Evolutionary conservation across 768 basidiomycete species (phyloP), one percentile per base, ranked within the genome.

Genomic region (Imleria badia): DNA sequence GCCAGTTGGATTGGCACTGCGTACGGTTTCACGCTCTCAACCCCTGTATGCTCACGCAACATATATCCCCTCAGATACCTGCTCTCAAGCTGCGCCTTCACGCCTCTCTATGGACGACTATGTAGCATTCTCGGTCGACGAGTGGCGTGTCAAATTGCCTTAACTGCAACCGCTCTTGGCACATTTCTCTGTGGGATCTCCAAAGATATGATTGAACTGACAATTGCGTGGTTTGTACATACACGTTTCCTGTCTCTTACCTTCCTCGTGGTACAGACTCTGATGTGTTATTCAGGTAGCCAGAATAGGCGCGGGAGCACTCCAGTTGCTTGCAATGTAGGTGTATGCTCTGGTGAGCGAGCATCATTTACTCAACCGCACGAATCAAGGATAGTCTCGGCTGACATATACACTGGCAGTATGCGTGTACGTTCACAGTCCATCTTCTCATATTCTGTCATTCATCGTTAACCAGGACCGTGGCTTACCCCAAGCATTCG

Each of bases 81-180:
- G 9, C 79, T 91, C 14, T 86, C 89, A 5, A 86, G 82, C 4
- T 88, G 86, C 67, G 87, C 89, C 3, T 91, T 91, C 58, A 91
- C 89, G 0, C 89, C 87, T 0, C 74, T 91, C 6, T 91, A 91
- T 64, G 89, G 89, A 22, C 81, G 89, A 3, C 74, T 92, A 6
- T 87, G 81, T 58, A 85, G 87, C 64, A 86, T 87, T 11, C 69
- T 91, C 66, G 89, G 89, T 6, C 73, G 89, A 15, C 76, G 81
- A 45, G 81, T 80, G 12, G 89, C 89, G 4, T 85, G 83, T 62
- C 85, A 83, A 52, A 72, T 75, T 0, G 89, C 88, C 1, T 69
- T 90, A 1, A 55, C 79, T 6, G 83, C 87, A 49, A 78, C 83
- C 1, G 78, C 72, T 10, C 34, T 85, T 0, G 90, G 90, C 4